Conservation (phyloP, 1,284 basidiomycete genomes). For the Ustilago curta region DNA sequence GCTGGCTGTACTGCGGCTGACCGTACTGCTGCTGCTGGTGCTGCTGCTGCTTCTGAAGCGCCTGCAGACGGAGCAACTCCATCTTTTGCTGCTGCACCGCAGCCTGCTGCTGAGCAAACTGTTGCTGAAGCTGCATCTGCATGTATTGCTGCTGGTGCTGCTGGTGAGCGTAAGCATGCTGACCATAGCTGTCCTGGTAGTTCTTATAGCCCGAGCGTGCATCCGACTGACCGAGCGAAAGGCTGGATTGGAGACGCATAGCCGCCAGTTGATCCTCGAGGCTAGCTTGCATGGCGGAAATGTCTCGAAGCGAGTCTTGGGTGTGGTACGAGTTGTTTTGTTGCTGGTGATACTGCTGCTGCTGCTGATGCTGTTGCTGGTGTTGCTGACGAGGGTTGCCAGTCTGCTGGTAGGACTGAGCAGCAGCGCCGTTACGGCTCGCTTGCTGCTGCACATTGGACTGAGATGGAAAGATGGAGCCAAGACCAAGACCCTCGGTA, state of each 20-base stretch:
- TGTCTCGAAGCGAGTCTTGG: conserved; percentile 27
- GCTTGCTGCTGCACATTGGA: conserved; percentile 34
- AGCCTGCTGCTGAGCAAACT: conserved; percentile 46
- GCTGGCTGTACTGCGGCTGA: conserved; percentile 37
- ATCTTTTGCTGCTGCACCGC: conserved; percentile 53
- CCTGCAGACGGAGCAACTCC: conserved; percentile 57
- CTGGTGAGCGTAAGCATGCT: conserved; percentile 40
- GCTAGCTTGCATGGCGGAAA: conserved; percentile 34
- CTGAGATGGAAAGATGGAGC: conserved; percentile 30
- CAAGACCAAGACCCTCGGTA: conserved; percentile 55
- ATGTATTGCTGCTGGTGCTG: conserved; percentile 52
- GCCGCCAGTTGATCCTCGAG: conserved; percentile 59
- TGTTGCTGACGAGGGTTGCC: conserved; percentile 21
- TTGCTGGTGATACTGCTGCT: conserved; percentile 23
- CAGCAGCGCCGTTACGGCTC: conserved; percentile 15
- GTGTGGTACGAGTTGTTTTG: conserved; percentile 22
- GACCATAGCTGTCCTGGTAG: conserved; percentile 28
- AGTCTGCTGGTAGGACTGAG: conserved; percentile 17
- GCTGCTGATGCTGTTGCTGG: conserved; percentile 35
- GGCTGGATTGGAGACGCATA: conserved; percentile 51
- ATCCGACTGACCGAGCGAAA: conserved; percentile 17
- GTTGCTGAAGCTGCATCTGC: conserved; percentile 56
- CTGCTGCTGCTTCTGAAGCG: conserved; percentile 51
- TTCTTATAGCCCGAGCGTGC: conserved; percentile 30
- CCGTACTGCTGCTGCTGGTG: conserved; percentile 31